Evolutionary conservation across 139 green algal species (phyloP).

Genomic region (Astrephomene gubernaculifera): DNA sequence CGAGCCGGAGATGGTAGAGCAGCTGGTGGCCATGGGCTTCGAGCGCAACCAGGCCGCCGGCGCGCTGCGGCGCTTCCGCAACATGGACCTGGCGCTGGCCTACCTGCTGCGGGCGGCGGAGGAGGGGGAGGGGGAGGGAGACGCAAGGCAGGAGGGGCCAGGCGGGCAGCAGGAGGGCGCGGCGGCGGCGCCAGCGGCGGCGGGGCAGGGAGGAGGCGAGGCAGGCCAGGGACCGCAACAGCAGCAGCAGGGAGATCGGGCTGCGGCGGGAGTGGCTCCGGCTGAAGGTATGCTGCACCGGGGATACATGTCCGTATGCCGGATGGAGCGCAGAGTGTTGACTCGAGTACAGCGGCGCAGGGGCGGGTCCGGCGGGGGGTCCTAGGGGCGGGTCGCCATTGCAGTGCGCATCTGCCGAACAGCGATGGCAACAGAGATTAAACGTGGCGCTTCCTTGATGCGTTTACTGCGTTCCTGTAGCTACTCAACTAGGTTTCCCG

Average conservation of each 20-base stretch:
- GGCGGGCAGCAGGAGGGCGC: neutral
- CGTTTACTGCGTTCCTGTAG: too few species aligned
- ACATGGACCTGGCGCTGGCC: slow-evolving; percentile 52
- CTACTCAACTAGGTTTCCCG: too few species aligned
- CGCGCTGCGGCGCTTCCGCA: slow-evolving; percentile 41
- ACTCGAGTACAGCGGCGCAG: neutral
- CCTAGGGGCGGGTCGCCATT: neutral
- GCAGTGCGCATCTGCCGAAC: too few species aligned
- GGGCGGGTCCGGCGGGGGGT: too few species aligned
- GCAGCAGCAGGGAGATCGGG: neutral
- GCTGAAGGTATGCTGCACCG: too few species aligned
- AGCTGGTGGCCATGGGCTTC: slow-evolving; percentile 63
- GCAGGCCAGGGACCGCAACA: neutral
- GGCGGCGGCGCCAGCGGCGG: neutral
- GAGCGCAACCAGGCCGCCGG: slow-evolving; percentile 33
- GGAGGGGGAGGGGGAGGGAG: neutral
- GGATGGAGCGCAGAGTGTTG: too few species aligned
- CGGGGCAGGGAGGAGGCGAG: neutral
- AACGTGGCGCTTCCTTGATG: too few species aligned
- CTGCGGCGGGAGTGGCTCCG: neutral
- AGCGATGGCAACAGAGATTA: too few species aligned
- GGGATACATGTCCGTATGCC: too few species aligned
- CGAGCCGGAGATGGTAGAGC: slow-evolving; percentile 33
- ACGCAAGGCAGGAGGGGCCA: neutral
- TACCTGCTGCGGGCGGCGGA: slow-evolving; percentile 39